Evolutionary conservation across 371 early-diverging fungal genomes (phyloP), one percentile per base, ranked within the genome.

Genomic region (Furculomyces boomerangus): DNA sequence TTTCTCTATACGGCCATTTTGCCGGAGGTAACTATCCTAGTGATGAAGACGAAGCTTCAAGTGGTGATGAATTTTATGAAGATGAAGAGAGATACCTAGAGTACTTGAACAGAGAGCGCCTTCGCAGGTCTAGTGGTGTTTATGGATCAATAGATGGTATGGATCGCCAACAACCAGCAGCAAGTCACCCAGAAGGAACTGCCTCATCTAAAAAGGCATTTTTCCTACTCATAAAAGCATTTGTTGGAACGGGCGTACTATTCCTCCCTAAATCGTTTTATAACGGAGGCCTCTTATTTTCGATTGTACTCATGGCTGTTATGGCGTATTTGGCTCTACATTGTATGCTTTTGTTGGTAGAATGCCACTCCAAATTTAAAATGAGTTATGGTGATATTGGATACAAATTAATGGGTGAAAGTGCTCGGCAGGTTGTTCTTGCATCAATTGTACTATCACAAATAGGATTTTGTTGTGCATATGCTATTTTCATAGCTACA

Each of bases 301-400:
- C 87, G 0, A 67, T 80, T 1, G n/a, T 73, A 20, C 58, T 75
- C 37, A 75, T 86, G 71, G 71, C 74, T 49, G 49, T 72, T 28
- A 75, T 86, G 57, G 83, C 79, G 3, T 71, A 61, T 46, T 61
- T 84, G 29, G 80, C 83, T 7, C 63, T 82, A 26, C 78, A 78
- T 59, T 79, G 80, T 50, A 81, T 83, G 50, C 56, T 84, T 50
- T 61, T 84, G 16, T 68, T 86, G 46, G 73, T 70, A 44, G 75
- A 85, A 20, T 83, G 83, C 58, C 78, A 84, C 41, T 60, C 72
- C 31, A 56, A 69, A 46, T 60, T 79, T 7, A 66, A 76, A 7
- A 90, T 89, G 18, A 86, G 86, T 44, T 94, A 86, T 72, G 93
- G 93, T 57, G 93, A 94, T 63, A 82, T 93, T 63, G 95, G 89